A percentile compares a stretch with the other conserved stretches of the same genome.
Conservation (phyloP, 495 filamentous ascomycete genomes). For the Astrothelium macrocarpum region DNA sequence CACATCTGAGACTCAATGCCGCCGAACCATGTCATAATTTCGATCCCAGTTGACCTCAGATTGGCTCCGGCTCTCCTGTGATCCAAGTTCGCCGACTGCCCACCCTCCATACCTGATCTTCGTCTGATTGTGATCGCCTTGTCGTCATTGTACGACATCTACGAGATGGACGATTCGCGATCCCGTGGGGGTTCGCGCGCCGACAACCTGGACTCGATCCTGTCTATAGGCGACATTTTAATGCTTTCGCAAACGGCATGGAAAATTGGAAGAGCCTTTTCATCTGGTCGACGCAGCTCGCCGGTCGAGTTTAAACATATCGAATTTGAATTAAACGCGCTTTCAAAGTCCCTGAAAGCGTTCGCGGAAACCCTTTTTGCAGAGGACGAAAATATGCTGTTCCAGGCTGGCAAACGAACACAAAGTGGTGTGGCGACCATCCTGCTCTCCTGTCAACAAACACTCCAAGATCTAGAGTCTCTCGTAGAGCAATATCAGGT, state of each 20-base stretch:
- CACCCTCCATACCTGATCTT: neutral
- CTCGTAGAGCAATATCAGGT: conserved; percentile 34
- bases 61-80: neutral
- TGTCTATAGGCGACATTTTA: conserved; percentile 35
- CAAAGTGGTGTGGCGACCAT: conserved; percentile 27
- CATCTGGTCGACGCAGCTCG: conserved; percentile 30
- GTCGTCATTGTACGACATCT: neutral
- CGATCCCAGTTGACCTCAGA: neutral
- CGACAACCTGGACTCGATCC: neutral
- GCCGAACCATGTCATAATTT: conserved; percentile 1
- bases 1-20: neutral
- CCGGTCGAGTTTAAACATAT: conserved; percentile 34
- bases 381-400: conserved; percentile 26
- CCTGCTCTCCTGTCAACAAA: conserved; percentile 25
- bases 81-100: neutral
- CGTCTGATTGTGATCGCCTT: neutral
- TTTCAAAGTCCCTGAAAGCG: conserved; percentile 31
- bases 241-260: conserved; percentile 35
- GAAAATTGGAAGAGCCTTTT: conserved; percentile 36
- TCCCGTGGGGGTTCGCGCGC: neutral
- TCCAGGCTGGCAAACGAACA: conserved; percentile 24
- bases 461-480: conserved; percentile 31
- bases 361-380: conserved; percentile 32
- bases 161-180: neutral
- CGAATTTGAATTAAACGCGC: conserved; percentile 30